These are phyloP conservation scores for Bruguiera gymnorhiza DNA, from an alignment of 345 rosid species.

Conservation along the genomic window DNA sequence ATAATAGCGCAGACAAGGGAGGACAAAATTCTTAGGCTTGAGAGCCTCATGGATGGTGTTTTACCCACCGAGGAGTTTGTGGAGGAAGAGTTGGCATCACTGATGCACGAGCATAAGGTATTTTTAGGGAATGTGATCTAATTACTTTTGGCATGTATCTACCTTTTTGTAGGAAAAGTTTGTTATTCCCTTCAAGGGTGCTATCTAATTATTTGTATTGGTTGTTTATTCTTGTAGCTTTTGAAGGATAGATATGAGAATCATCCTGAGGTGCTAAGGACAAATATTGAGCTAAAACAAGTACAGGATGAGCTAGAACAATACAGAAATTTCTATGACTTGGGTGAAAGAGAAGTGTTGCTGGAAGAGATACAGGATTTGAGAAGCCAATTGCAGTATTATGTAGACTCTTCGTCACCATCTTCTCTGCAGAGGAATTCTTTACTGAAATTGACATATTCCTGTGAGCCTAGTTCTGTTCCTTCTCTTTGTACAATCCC, in stretches of 20 bases:
- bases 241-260: constrained; percentile 85
- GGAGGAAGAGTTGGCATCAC: constrained; percentile 78
- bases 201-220: background rate
- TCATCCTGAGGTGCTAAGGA: constrained; percentile 76
- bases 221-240: constrained; percentile 47
- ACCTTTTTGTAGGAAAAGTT: constrained; percentile 1
- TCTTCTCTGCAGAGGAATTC: constrained; percentile 47
- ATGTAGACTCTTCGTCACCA: constrained; percentile 59
- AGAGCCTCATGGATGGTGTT: constrained; percentile 95
- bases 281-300: constrained; percentile 71
- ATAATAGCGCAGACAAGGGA: constrained; percentile 84
- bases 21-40: constrained; percentile 88
- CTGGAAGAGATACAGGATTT: constrained; percentile 90
- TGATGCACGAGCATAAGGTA: constrained; percentile 77
- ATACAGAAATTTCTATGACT: constrained; percentile 65
- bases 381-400: constrained; percentile 75
- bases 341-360: constrained; percentile 90
- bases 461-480: constrained; percentile 45
- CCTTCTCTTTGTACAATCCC: constrained; percentile 47
- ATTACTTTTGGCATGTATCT: constrained; percentile 18
- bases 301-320: constrained; percentile 79
- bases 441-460: constrained; percentile 53
- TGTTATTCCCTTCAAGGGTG: too few species aligned
- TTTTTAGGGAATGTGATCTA: background rate
- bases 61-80: constrained; percentile 78